Conservation (phyloP, 257 asterid species). For the Nicotiana otophora region DNA sequence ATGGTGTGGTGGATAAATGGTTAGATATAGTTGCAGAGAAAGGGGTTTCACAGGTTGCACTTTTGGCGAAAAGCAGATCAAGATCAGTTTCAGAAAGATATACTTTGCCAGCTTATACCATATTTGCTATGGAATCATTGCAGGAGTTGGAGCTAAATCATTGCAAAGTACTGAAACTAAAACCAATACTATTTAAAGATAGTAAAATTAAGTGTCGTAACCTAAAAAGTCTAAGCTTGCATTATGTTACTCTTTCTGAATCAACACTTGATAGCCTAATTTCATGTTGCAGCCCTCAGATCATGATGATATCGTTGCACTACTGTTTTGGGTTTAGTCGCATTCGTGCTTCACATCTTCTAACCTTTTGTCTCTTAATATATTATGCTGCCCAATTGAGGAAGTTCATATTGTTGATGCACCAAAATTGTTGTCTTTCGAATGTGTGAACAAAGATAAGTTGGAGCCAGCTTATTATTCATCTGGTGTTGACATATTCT, state of each 20-base stretch:
- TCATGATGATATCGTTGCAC: background rate
- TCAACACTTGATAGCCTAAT: background rate
- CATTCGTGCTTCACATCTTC: background rate
- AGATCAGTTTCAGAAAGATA: background rate
- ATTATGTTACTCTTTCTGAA: background rate
- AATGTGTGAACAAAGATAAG: no score
- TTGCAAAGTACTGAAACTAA: background rate
- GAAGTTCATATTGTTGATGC: background rate
- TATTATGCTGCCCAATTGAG: background rate
- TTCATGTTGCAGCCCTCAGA: background rate
- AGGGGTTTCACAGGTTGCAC: background rate
- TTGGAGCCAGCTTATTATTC: no score
- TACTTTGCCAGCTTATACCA: background rate
- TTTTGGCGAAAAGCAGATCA: background rate
- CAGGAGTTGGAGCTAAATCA: background rate
- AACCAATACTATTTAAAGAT: background rate
- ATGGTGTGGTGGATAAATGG: background rate
- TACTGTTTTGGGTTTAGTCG: background rate
- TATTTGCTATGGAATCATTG: background rate
- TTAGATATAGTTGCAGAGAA: background rate
- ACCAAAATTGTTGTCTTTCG: background rate
- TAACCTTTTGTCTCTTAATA: background rate
- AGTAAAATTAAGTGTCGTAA: background rate
- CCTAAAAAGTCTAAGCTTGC: background rate
- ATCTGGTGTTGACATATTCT: no score